Percentiles rank a stretch among this genome's conserved stretches.
Conservation (phyloP, 768 basidiomycete genomes). For the Lenzites betulinus region DNA sequence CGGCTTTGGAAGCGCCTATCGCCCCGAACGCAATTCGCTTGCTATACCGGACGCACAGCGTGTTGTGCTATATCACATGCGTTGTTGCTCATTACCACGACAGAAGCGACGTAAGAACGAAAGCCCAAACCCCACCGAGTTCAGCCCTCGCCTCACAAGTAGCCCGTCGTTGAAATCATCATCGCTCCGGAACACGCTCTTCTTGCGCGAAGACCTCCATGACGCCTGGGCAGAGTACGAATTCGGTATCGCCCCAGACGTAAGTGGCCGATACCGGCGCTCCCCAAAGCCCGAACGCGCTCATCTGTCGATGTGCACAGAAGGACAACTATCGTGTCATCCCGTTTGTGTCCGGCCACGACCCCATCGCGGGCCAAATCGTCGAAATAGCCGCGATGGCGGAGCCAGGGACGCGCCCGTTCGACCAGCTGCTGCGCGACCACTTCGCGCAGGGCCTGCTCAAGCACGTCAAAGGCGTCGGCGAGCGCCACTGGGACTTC, state of each 20-base stretch:
- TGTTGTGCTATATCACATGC: no score
- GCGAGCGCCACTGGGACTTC: constrained; percentile 32
- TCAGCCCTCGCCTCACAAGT: no score
- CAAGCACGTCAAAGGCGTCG: constrained; percentile 38
- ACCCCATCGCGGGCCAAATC: constrained; percentile 28
- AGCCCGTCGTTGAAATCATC: no score
- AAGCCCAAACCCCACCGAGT: no score
- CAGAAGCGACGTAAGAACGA: no score
- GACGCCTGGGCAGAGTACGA: constrained; percentile 30
- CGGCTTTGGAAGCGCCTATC: no score
- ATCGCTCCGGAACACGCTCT: constrained; percentile 27
- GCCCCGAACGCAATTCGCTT: no score
- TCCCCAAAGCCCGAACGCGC: neutral
- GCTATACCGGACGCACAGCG: no score
- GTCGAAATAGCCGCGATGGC: constrained; percentile 34
- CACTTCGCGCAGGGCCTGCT: constrained; percentile 37
- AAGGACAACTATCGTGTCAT: constrained; percentile 36
- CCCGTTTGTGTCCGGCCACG: constrained; percentile 31
- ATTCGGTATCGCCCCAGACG: constrained; percentile 32
- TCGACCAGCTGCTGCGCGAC: constrained; percentile 35
- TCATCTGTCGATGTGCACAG: neutral
- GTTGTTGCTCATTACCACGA: no score
- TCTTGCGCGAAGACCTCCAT: constrained; percentile 30
- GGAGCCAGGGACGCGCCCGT: constrained; percentile 33
- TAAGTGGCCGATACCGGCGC: constrained; percentile 24